Evolutionary conservation across 768 basidiomycete genomes (phyloP), one percentile per base, ranked within the genome.

Genomic region (Lanmaoa rubissima): DNA sequence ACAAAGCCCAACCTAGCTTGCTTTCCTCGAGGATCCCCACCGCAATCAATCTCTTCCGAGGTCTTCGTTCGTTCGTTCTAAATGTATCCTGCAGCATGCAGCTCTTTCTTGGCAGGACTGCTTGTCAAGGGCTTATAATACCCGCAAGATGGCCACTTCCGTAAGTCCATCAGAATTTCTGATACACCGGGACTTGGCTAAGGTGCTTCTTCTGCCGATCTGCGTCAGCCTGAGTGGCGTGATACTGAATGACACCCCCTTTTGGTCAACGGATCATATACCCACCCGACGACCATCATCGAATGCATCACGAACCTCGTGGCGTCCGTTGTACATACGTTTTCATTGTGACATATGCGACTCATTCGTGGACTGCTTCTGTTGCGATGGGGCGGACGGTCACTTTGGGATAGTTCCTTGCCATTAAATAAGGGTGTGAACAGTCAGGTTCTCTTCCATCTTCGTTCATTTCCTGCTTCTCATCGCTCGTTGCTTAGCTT

Each of bases 121-220:
- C 21, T 16, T 17, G 16, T 28, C 44, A 10, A 32, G 35, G 34
- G 10, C 10, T 39, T 17, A 34, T 34, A 19, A 34, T 47, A 17
- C 24, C 24, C 16, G 12, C 2, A 28, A 13, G 55, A 38, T 17
- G 19, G 2, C 26, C 16, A 24, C 35, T 26, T 26, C 32, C 49
- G 6, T 10, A 19, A n/a, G 43, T 34, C 13, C 38, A 13, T 43
- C 42, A 46, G 32, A 38, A 7, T 24, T 31, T 53, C 51, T 24
- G 53, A 32, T 13, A 17, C 28, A 24, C 44, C 10, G 5, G 16
- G 13, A 34, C 28, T 44, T 31, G 54, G 43, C 28, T 8, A 40
- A 39, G 31, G 38, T 19, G 46, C 54, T 57, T 57, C 56, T 16
- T n/a, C 24, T 35, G 13, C 14, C 34, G 55, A 57, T 57, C 44